These are phyloP conservation scores for Talaromyces sp. DNA, from an alignment of 2,329 filamentous ascomycete species.

Conservation along the genomic window DNA sequence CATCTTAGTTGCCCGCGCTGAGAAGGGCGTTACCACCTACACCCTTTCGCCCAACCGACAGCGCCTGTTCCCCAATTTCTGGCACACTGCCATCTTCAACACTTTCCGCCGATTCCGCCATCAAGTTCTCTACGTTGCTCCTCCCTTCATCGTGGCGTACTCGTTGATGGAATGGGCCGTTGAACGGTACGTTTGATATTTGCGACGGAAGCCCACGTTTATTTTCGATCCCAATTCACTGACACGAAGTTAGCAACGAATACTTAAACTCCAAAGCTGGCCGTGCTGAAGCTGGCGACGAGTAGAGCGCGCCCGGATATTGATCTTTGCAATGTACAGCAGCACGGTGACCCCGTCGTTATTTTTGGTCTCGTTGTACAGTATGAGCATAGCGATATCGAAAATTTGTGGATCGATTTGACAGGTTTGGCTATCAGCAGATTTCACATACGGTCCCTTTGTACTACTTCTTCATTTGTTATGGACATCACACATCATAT, in stretches of 20 bases:
- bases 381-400: slow-evolving; percentile 8
- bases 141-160: slow-evolving; percentile 74
- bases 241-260: slow-evolving; percentile 38
- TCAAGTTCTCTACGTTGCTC: slow-evolving; percentile 85
- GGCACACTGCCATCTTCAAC: slow-evolving; percentile 90
- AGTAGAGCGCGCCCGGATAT: slow-evolving; percentile 21
- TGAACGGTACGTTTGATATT: slow-evolving; percentile 60
- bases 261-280: slow-evolving; percentile 49
- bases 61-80: slow-evolving; percentile 72
- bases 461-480: slow-evolving; percentile 4
- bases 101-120: slow-evolving; percentile 76
- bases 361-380: slow-evolving; percentile 9
- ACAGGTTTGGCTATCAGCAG: background rate
- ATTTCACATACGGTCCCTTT: slow-evolving; percentile 7
- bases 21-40: slow-evolving; percentile 64
- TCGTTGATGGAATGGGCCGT: slow-evolving; percentile 83
- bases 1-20: slow-evolving; percentile 29
- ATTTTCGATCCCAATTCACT: background rate
- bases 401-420: slow-evolving; percentile 1
- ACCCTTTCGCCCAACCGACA: slow-evolving; percentile 82
- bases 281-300: slow-evolving; percentile 30
- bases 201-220: too few species aligned
- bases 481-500: background rate
- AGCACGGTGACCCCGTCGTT: background rate
- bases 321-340: slow-evolving; percentile 6